Percentiles rank a stretch among this genome's conserved stretches.
These are phyloP conservation scores for Sequoia sempervirens DNA, from an alignment of 75 land plant species.

Conservation along the genomic window DNA sequence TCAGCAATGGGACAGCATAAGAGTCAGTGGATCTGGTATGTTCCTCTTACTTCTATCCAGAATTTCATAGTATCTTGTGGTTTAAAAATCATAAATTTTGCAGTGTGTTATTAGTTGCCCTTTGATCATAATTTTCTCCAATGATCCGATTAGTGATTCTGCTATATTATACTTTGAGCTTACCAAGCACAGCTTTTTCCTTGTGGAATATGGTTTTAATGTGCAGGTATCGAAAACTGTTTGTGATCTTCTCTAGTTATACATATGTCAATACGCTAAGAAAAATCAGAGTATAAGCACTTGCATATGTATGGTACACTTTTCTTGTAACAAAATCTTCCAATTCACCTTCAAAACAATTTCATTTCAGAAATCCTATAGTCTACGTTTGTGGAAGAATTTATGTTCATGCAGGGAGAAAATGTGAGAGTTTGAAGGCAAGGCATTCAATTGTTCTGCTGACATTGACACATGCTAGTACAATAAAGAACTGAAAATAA, in stretches of 20 bases:
- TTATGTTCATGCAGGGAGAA: not conserved
- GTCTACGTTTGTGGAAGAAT: not conserved
- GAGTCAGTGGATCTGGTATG: slow-evolving; percentile 41
- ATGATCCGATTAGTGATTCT: not conserved
- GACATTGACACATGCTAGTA: not conserved
- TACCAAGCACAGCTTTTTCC: not conserved
- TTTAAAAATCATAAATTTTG: not conserved
- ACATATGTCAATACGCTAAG: slow-evolving; percentile 27
- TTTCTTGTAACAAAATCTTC: not conserved
- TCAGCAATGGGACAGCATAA: slow-evolving; percentile 30
- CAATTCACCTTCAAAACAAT: not conserved
- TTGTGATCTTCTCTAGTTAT: slow-evolving; percentile 34
- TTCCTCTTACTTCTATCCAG: not conserved
- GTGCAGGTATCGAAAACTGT: slow-evolving; percentile 29
- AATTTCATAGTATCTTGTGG: not conserved
- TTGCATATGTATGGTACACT: not conserved
- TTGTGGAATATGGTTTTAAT: not conserved
- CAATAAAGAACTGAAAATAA: not conserved
- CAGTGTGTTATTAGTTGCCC: not conserved
- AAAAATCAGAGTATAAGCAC: slow-evolving; percentile 9
- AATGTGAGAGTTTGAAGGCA: not conserved
- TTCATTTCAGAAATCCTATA: not conserved
- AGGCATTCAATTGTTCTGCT: not conserved
- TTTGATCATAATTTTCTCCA: not conserved
- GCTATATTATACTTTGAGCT: not conserved